These are phyloP conservation scores for Solanum virginianum DNA, from an alignment of 257 asterid species.

Conservation along the genomic window DNA sequence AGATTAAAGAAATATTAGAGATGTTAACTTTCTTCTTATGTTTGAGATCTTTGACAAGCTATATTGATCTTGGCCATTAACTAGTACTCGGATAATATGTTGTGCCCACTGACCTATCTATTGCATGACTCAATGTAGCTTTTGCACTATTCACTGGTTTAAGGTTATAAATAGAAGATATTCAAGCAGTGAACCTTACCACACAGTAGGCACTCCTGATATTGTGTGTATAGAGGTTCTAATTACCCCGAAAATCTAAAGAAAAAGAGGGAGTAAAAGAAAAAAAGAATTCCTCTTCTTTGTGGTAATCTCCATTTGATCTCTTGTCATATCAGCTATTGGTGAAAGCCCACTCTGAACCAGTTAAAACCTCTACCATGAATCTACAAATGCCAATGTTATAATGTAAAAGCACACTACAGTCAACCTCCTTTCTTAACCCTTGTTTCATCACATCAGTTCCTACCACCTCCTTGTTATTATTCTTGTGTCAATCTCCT, in stretches of 20 bases:
- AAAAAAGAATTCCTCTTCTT: not conserved
- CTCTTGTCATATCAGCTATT: not conserved
- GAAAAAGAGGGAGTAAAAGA: not conserved
- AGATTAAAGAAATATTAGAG: not conserved
- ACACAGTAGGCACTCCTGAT: not conserved
- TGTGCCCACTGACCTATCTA: not conserved
- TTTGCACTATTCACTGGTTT: not conserved
- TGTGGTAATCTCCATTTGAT: not conserved
- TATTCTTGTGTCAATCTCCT: not conserved
- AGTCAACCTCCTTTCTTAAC: not conserved
- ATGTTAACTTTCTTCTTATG: not conserved
- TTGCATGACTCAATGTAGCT: not conserved
- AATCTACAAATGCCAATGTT: not conserved
- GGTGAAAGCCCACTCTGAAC: not conserved
- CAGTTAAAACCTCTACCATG: not conserved
- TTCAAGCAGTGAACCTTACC: not conserved
- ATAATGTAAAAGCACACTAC: not conserved
- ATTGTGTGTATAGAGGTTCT: not conserved
- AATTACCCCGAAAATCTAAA: not conserved
- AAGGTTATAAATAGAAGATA: not conserved
- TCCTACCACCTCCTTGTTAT: not conserved
- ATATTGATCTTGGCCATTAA: not conserved
- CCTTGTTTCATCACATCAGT: not conserved
- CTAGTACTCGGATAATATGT: not conserved
- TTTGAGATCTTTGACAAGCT: not conserved